Evolutionary conservation across 2,329 filamentous ascomycete species (phyloP), one percentile per base, ranked within the genome.

Genomic region (Fusarium tjaetaba): DNA sequence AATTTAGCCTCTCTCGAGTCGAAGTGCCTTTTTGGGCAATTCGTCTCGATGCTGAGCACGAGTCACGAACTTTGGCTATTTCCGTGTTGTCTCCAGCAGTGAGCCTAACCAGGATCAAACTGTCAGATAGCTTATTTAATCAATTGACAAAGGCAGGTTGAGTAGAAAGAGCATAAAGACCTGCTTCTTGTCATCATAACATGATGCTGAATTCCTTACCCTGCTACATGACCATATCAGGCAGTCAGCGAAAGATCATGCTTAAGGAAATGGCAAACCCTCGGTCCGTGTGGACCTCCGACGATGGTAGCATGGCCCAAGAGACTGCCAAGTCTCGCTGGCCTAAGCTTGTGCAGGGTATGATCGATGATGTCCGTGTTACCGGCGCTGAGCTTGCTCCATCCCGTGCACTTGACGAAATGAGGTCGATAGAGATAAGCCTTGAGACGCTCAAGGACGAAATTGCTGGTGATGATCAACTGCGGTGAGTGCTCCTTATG

Each of bases 301-400:
- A 61, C 24, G 18, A 7, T 7, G 62, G 62, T 14, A 65, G n/a
- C 5, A 65, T 65, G 62, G 62, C 62, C 5, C 39, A 46, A 4
- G 56, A 65, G 46, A 65, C 62, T 38, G 62, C 62, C 26, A 52
- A 24, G 26, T 41, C 7, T 46, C 56, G 62, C 11, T 65, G 62
- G 62, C 62, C 62, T 18, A 61, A 34, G 26, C 39, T 65, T 24
- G 46, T 65, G 10, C 56, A 65, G 38, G 38, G 38, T 6, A 65
- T 65, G 62, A 16, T 65, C 8, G 39, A 65, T 32, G 57, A 65
- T 53, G 62, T 53, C 22, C 18, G 8, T 26, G 14, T 4, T 3
- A 61, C 56, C n/a, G 16, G 32, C 3, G 2, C 45, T 10, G 45
- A 61, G 16, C 46, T 65, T 15, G 2, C 18, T 36, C n/a, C 56